phyloP scores from a whole-genome alignment of 345 rosid genomes.

The Hibiscus tridactylites region DNA sequence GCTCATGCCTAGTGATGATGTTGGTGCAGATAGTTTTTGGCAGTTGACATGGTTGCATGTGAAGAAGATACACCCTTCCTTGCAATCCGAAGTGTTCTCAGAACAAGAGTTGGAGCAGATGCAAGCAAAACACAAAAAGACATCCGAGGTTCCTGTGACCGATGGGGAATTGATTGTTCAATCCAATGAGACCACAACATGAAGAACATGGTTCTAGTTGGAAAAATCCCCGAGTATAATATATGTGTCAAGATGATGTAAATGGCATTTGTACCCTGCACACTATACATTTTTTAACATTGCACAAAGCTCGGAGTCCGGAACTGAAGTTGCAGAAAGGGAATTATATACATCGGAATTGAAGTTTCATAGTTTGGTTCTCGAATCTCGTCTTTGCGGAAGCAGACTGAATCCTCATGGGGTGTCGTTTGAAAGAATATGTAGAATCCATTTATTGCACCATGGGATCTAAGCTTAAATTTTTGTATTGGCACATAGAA shows the following conservation, averaged over 20 bases:
- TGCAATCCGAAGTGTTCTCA: slow-evolving; percentile 55
- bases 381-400: no score
- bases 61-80: slow-evolving; percentile 45
- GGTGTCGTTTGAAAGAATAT: neutral
- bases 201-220: slow-evolving; percentile 1
- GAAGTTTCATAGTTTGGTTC: no score
- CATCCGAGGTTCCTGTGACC: slow-evolving; percentile 15
- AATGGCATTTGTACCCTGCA: no score
- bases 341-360: no score
- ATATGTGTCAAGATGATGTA: neutral
- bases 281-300: no score
- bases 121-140: slow-evolving; percentile 32
- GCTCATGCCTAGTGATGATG: slow-evolving; percentile 43
- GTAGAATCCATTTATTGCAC: no score
- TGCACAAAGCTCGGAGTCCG: no score
- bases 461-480: no score
- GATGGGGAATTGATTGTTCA: slow-evolving; percentile 12
- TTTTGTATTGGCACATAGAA: neutral
- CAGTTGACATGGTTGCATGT: slow-evolving; percentile 65
- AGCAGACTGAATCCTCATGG: no score
- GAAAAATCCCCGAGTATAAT: neutral
- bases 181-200: slow-evolving; percentile 18
- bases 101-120: slow-evolving; percentile 39
- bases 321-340: no score
- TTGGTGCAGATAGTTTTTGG: slow-evolving; percentile 70